Base-by-base conservation (phyloP, 768 basidiomycete genomes). In the Terana coerulea region DNA sequence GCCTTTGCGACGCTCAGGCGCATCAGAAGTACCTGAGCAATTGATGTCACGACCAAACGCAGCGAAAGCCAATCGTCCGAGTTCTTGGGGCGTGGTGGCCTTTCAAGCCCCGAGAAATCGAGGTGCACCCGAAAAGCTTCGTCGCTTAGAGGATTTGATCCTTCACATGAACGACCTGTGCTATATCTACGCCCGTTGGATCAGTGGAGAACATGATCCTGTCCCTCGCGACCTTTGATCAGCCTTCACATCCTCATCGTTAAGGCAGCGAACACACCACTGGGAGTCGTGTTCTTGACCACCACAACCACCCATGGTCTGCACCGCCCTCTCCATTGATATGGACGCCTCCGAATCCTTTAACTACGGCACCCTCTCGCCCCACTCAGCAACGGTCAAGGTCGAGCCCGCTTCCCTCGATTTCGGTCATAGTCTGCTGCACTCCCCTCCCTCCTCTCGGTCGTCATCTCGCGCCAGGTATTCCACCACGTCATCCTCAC, bases 211-310 rank as follows among this genome's bases (percentile, higher is more conserved):
- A 36, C 39, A 60, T 53, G 60, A 66, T 63, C 55, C 51, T 58
- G 60, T 60, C 62, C 66, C 65, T 67, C 62, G 60, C 66, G 62
- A 69, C 63, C 59, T 59, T 53, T 64, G 65, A 68, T 68, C 66
- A 65, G 51, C 35, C 61, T 57, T 47, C 55, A 55, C 59, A 58
- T 46, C 54, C 55, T 21, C 34, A 51, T 55, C 54, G 61, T 57
- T 59, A 61, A 62, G 59, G 59, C 48, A 60, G 62, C 59, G 49
- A 42, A 57, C 57, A 49, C 52, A 36, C 51, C 19, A 42, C 51
- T 57, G 36, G 26, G 30, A 22, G 30, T 40, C 49, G 52, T 52
- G 31, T 51, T 54, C 55, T 53, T 49, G 29, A 46, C 50, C 41
- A 37, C 47, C 28, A 49, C 51, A 51, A 34, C 43, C 37, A 48